Base-by-base conservation (phyloP, 148 eudicot species). In the Rhododendron kiyosumense region DNA sequence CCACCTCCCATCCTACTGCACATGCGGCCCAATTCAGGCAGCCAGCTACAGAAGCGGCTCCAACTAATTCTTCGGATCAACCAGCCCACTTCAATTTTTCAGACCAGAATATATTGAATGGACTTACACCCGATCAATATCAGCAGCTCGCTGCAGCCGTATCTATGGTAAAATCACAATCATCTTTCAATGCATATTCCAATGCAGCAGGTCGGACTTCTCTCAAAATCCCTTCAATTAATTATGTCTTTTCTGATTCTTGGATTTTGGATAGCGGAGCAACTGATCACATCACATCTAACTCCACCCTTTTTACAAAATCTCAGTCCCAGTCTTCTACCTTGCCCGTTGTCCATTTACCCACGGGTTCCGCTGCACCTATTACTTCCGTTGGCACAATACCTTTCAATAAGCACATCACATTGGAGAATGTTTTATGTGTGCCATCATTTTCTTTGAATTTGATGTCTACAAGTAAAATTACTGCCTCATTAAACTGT, bases 161-260 rank as follows among this genome's bases (percentile, higher is more conserved):
- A 5, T 81, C 73, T 59, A 73, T 75, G 81, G 41, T 84, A 9
- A 84, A 84, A 73, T 52, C 78, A 17, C 78, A 14, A 20, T 84
- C 15, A 32, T 51, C n/a, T 75, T 43, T 38, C 34, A 52, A 75
- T 75, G 71, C 86, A 6, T 75, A 73, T 73, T 54, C 34, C 38
- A 51, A 77, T 51, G 74, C 46, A 3, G 24, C 18, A 79, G 10
- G 65, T 59, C n/a, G 7, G n/a, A 24, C 9, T 59, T 59, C 65
- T 59, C 20, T 59, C n/a, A 38, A 0, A 4, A 6, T 28, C 30
- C 22, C 57, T 41, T 63, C 14, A 7, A 43, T n/a, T 85, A 79
- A 52, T 77, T 41, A 2, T 46, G 51, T 7, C 3, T 34, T 28
- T 7, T 14, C 51, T 41, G 7, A 41, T 20, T 46, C 80, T 18